Percentiles rank a stretch among this genome's conserved stretches.
These are phyloP conservation scores for Teunomyces aglyptinius DNA, from an alignment of 805 yeast species.

Conservation along the genomic window DNA sequence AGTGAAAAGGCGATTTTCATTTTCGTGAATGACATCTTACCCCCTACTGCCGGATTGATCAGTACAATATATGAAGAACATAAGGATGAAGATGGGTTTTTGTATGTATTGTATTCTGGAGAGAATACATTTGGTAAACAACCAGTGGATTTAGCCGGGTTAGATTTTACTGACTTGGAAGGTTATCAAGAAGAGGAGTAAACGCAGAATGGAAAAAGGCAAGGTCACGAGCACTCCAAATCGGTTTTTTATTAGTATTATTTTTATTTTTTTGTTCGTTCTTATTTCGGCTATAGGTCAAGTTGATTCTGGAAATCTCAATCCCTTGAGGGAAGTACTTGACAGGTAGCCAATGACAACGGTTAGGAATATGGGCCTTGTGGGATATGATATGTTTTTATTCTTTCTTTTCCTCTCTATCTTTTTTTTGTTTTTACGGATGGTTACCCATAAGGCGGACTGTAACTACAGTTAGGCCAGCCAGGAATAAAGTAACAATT, in stretches of 20 bases:
- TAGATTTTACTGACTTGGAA: background rate
- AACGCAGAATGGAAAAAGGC: background rate
- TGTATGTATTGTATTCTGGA: constrained; percentile 93
- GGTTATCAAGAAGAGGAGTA: background rate
- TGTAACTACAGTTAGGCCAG: too few species aligned
- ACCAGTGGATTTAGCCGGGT: constrained; percentile 1
- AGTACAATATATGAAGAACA: constrained; percentile 93
- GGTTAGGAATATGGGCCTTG: too few species aligned
- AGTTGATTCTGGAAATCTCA: constrained; percentile 3
- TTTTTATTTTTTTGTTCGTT: background rate
- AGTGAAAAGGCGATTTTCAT: constrained; percentile 98
- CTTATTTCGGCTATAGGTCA: background rate
- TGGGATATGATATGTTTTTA: too few species aligned
- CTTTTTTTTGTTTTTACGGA: too few species aligned
- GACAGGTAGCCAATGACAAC: background rate
- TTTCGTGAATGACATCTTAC: constrained; percentile 93
- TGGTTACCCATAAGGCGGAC: too few species aligned
- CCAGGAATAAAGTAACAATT: too few species aligned
- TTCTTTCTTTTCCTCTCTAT: too few species aligned
- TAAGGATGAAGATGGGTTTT: constrained; percentile 96
- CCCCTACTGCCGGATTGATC: constrained; percentile 98
- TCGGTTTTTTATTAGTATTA: background rate
- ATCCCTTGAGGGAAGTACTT: background rate
- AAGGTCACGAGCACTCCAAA: background rate
- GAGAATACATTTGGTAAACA: constrained; percentile 89